Base-by-base conservation (phyloP, 1,284 basidiomycete species). In the Naganishia albida region DNA sequence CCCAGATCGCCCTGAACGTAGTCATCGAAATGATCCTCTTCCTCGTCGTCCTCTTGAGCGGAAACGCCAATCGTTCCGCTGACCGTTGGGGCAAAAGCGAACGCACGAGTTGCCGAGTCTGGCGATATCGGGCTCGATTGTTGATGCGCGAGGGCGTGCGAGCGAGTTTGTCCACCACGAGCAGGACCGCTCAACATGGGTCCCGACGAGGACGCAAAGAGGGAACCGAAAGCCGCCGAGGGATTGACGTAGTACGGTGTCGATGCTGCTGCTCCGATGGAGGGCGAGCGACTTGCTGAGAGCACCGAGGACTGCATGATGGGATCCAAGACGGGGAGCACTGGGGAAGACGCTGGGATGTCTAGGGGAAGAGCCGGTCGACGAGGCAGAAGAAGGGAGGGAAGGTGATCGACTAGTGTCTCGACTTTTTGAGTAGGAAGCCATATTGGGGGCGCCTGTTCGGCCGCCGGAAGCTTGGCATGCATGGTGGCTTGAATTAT, bases 21-120 rank as follows among this genome's bases (percentile, higher is more conserved):
- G 48, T 60, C 57, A 34, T 60, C 57, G 18, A 60, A 60, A 40
- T 60, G 57, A 50, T 60, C 57, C n/a, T 60, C 57, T 42, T 60
- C 57, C 3, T 60, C 56, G 18, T 48, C 56, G 7, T 56, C 54
- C 3, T 46, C 44, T 16, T 39, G 34, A 15, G 3, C 16, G 12
- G 42, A 26, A 20, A 18, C 44, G 10, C 26, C 18, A 7, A 34
- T 16, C 56, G 23, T 44, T 23, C 7, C 38, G 8, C 16, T 34
- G 15, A 51, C 10, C 49, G 49, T 3, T n/a, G 23, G 26, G 46
- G 13, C 30, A 26, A 26, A 26, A 16, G 43, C 57, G 30, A 46
- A 34, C 13, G 51, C 28, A 16, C 28, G n/a, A 39, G 20, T 49
- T 4, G 43, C 44, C 3, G 23, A 18, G 39, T 40, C 25, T 8